These are phyloP conservation scores for Chernovozyma sophiae-reginae DNA, from an alignment of 1,139 yeast genomes.

Conservation along the genomic window DNA sequence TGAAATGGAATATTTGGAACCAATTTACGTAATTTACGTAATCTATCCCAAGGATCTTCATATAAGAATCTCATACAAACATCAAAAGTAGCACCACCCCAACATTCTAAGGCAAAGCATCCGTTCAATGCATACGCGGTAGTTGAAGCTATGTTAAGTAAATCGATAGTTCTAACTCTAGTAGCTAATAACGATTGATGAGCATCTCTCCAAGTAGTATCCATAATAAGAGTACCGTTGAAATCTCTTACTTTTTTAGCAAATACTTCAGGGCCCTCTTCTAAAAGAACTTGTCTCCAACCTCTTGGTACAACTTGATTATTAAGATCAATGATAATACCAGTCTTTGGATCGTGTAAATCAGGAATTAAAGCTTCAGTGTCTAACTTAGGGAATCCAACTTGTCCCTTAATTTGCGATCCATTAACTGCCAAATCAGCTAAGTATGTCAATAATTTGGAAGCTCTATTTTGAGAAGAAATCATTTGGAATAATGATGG, in stretches of 20 bases:
- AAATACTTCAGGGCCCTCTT: conserved; percentile 83
- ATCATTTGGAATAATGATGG: conserved; percentile 95
- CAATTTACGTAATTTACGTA: conserved; percentile 76
- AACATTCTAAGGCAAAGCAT: conserved; percentile 94
- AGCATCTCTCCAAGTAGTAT: conserved; percentile 99
- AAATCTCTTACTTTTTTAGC: conserved; percentile 81
- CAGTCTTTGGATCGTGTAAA: conserved; percentile 57
- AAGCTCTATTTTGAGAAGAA: conserved; percentile 94
- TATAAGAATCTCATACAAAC: conserved; percentile 97
- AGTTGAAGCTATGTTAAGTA: conserved; percentile 86
- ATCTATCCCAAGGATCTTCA: conserved; percentile 98
- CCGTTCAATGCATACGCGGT: conserved; percentile 89
- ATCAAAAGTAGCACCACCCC: conserved; percentile 99
- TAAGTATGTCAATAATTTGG: conserved; percentile 80
- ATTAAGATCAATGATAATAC: conserved; percentile 54
- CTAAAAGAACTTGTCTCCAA: conserved; percentile 85
- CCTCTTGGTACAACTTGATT: conserved; percentile 53
- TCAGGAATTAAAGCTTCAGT: conserved; percentile 74
- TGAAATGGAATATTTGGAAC: conserved; percentile 99
- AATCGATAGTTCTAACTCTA: conserved; percentile 91
- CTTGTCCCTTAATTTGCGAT: conserved; percentile 90
- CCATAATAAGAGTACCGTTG: conserved; percentile 90
- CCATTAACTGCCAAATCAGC: conserved; percentile 96
- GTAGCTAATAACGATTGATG: conserved; percentile 98
- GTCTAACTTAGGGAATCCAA: conserved; percentile 80